Conservation (phyloP, 495 filamentous ascomycete genomes). For the Penicillium atrosanguineum region DNA sequence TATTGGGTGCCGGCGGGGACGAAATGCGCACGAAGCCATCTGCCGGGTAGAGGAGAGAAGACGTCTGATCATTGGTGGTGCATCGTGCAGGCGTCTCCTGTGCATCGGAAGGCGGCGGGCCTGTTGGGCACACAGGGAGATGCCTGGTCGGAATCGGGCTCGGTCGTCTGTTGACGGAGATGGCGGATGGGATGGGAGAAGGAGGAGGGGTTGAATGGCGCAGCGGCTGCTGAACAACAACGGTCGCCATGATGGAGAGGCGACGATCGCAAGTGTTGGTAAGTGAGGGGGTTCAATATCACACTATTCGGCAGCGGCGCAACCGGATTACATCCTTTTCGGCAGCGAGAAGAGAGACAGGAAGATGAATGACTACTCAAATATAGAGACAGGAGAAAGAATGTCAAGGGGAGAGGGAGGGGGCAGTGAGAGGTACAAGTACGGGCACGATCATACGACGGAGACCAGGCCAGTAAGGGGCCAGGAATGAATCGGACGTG, state of each 20-base stretch:
- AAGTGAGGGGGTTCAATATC: constrained; percentile 1
- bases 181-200: constrained; percentile 32
- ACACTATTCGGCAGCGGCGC: constrained; percentile 8
- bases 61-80: constrained; percentile 42
- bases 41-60: constrained; percentile 74
- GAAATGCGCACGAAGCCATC: constrained; percentile 57
- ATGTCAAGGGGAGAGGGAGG: constrained; percentile 4
- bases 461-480: constrained; percentile 16
- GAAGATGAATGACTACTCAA: not conserved
- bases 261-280: not conserved
- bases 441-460: constrained; percentile 5
- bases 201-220: constrained; percentile 48
- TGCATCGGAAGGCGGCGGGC: constrained; percentile 58
- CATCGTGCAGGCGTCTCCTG: constrained; percentile 47
- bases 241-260: constrained; percentile 45
- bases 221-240: constrained; percentile 47
- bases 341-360: not conserved
- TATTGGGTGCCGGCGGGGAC: constrained; percentile 47
- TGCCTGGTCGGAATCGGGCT: constrained; percentile 86
- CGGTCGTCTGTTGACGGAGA: constrained; percentile 43
- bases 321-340: constrained; percentile 17
- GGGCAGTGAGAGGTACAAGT: not conserved
- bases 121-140: constrained; percentile 78
- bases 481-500: constrained; percentile 5
- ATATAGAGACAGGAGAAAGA: constrained; percentile 1